phyloP scores from a whole-genome alignment of 1,284 basidiomycete genomes.

The Singerocomus rubriflavus region DNA sequence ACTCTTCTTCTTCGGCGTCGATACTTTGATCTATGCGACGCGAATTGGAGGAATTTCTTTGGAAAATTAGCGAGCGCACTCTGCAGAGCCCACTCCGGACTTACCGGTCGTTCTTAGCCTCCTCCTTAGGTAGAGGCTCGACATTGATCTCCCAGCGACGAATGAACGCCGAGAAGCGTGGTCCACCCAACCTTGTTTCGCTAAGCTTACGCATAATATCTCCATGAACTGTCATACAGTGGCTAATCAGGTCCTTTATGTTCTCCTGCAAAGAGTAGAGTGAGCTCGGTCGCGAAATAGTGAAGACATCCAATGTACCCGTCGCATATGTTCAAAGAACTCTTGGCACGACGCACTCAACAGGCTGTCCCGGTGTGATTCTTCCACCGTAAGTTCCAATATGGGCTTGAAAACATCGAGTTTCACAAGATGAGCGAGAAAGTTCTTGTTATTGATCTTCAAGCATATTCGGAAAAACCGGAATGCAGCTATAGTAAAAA shows the following conservation, averaged over 20 bases:
- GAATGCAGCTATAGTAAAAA: slow-evolving; percentile 63
- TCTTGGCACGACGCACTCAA: slow-evolving; percentile 94
- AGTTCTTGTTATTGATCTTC: slow-evolving; percentile 83
- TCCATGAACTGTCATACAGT: slow-evolving; percentile 81
- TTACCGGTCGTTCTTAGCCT: slow-evolving; percentile 38
- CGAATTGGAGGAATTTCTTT: slow-evolving; percentile 39
- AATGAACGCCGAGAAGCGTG: slow-evolving; percentile 72
- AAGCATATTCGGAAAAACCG: slow-evolving; percentile 89
- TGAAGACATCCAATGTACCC: slow-evolving; percentile 48
- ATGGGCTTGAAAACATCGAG: slow-evolving; percentile 82
- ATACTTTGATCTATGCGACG: slow-evolving; percentile 48
- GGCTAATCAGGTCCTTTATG: slow-evolving; percentile 78
- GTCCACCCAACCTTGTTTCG: slow-evolving; percentile 56
- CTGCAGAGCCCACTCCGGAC: slow-evolving; percentile 1
- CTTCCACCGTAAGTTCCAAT: slow-evolving; percentile 76
- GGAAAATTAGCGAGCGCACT: slow-evolving; percentile 20
- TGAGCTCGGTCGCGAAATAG: slow-evolving; percentile 6
- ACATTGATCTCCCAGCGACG: slow-evolving; percentile 89
- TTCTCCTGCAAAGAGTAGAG: slow-evolving; percentile 62
- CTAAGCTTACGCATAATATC: slow-evolving; percentile 65
- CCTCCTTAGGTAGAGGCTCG: slow-evolving; percentile 68
- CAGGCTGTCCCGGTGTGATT: slow-evolving; percentile 87
- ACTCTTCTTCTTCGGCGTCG: slow-evolving; percentile 81
- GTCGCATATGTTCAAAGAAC: slow-evolving; percentile 87
- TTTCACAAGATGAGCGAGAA: slow-evolving; percentile 83